Conservation (phyloP, 352 stramenopile genomes). For the Pythium graminicola region DNA sequence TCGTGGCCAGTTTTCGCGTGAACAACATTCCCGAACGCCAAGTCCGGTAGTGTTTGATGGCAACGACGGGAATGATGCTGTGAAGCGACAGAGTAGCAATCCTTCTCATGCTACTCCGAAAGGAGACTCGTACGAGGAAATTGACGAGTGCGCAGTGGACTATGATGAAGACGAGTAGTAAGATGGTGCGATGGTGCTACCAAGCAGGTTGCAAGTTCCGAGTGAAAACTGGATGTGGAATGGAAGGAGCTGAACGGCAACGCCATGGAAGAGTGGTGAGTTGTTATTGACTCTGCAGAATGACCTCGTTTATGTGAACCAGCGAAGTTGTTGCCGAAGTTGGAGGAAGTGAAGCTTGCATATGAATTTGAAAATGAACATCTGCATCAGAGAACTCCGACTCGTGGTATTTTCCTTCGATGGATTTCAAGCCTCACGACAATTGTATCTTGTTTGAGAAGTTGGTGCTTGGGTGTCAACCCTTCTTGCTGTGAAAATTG, state of each 20-base stretch:
- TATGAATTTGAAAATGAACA: constrained; percentile 14
- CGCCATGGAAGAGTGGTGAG: constrained; percentile 1
- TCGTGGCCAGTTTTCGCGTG: constrained; percentile 6
- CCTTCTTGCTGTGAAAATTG: too few species aligned
- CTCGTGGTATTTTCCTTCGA: not conserved
- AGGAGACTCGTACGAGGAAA: constrained; percentile 31
- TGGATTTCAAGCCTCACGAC: not conserved
- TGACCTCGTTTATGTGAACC: not conserved
- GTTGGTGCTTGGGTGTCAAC: not conserved
- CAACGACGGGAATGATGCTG: not conserved
- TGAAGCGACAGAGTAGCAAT: not conserved
- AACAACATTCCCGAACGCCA: constrained; percentile 10
- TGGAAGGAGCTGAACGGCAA: not conserved
- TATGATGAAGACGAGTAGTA: constrained; percentile 77
- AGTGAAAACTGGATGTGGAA: not conserved
- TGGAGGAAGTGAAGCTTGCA: constrained; percentile 10
- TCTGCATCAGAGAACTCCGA: constrained; percentile 1
- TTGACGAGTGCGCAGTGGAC: constrained; percentile 76
- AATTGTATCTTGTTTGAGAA: not conserved
- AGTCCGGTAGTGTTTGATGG: constrained; percentile 14
- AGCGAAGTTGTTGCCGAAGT: not conserved
- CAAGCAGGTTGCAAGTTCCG: not conserved
- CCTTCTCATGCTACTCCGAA: not conserved
- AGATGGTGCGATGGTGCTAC: not conserved
- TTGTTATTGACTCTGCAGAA: constrained; percentile 1